Conservation (phyloP, 2,329 filamentous ascomycete species). For the Cryoendolithus antarcticus region DNA sequence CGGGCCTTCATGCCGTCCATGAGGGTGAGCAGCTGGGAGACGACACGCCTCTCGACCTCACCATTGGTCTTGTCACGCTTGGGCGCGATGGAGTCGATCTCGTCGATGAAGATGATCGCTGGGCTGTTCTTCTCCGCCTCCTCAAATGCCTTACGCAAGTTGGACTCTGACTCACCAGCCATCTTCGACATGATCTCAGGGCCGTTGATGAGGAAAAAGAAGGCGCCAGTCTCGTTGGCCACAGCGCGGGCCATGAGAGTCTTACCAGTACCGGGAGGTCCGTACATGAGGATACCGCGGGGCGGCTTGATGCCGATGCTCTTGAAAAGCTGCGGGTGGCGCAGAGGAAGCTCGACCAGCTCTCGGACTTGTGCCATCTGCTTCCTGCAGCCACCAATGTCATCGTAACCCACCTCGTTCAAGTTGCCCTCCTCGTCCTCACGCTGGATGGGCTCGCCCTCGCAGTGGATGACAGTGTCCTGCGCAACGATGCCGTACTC, state of each 20-base stretch:
- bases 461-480: conserved; percentile 97
- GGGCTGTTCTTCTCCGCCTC: conserved; percentile 99
- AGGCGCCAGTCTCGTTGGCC: conserved; percentile 95
- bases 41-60: conserved; percentile 95
- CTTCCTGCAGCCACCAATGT: conserved; percentile 98
- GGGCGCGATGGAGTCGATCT: conserved; percentile 97
- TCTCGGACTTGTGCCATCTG: conserved; percentile 99
- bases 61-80: conserved; percentile 99
- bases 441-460: conserved; percentile 91
- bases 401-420: conserved; percentile 97
- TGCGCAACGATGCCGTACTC: conserved; percentile 98
- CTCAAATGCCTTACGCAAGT: conserved; percentile 96
- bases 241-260: conserved; percentile 97
- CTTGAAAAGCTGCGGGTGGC: conserved; percentile 98
- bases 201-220: conserved; percentile 99
- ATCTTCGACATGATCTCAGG: conserved; percentile 99
- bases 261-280: conserved; percentile 97
- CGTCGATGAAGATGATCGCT: conserved; percentile 98
- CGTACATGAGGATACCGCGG: conserved; percentile 86
- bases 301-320: conserved; percentile 99
- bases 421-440: conserved; percentile 99
- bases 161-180: conserved; percentile 98
- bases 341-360: conserved; percentile 90
- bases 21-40: conserved; percentile 89
- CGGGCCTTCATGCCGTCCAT: conserved; percentile 99